Base-by-base conservation (phyloP, 176 grass and related monocot genomes). In the Eleusine coracana region DNA sequence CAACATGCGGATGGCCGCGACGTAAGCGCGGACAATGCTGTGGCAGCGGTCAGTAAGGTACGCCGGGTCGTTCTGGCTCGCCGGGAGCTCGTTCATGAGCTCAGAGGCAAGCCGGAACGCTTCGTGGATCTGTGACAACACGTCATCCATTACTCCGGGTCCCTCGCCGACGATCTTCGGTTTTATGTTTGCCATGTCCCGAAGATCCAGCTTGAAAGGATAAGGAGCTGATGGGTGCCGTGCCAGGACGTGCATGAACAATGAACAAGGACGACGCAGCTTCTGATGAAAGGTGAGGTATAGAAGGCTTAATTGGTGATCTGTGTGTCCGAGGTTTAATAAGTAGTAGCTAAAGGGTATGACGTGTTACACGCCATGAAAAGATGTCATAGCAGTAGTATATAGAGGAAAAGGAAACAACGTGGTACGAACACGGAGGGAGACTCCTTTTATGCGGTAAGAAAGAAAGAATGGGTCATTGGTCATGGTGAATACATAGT, bases 51-150 rank as follows among this genome's bases (percentile, higher is more conserved):
- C 61, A 18, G 84, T 68, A 40, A 90, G 75, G 75, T 86, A 86
- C 2, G 25, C 80, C 61, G 75, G 88, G 34, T 74, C 23, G 61
- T 86, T 83, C 84, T 79, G 84, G 68, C 38, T 48, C 18, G 68
- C 52, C 31, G 25, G 17, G 74, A 87, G 84, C 84, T 86, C 88
- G 18, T 1, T n/a, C 84, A 79, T 83, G 17, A 90, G 88, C 74
- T 70, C 68, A 46, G 0, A 0, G 75, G 84, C 84, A 50, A 90
- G 88, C 29, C 69, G 62, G 84, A 83, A 90, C 16, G 61, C 88
- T 18, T 79, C 62, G 51, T 15, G 1, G 42, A 90, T 79, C 61
- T 79, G 84, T 20, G 34, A 42, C n/a, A 79, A 51, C 49, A 62
- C 88, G 34, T 90, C 69, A 10, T 90, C 88, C 88, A 90, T 86